Evolutionary conservation across 306 rosid genomes (phyloP).

Genomic region (Leucaena leucocephala): DNA sequence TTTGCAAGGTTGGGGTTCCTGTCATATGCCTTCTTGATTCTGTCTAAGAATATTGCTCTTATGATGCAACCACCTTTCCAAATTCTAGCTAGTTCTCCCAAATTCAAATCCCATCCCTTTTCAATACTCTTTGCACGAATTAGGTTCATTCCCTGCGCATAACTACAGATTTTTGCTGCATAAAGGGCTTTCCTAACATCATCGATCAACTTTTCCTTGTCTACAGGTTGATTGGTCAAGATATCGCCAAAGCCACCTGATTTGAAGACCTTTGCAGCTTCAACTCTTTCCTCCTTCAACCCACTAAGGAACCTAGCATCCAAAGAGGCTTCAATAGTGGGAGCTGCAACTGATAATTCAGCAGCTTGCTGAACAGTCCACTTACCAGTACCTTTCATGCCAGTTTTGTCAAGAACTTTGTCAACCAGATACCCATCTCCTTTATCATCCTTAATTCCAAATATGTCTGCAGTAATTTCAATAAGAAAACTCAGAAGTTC

Average conservation of each 20-base stretch:
- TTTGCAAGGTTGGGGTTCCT: slow-evolving; percentile 73
- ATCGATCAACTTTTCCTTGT: slow-evolving; percentile 73
- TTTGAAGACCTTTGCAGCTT: slow-evolving; percentile 77
- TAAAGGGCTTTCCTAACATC: slow-evolving; percentile 90
- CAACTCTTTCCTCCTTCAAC: slow-evolving; percentile 82
- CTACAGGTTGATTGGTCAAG: slow-evolving; percentile 57
- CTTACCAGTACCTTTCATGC: slow-evolving; percentile 96
- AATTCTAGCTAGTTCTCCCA: slow-evolving; percentile 87
- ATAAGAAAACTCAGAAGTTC: slow-evolving; percentile 88
- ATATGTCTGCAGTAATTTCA: slow-evolving; percentile 91
- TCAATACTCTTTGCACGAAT: slow-evolving; percentile 88
- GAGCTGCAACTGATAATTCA: slow-evolving; percentile 88
- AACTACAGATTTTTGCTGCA: slow-evolving; percentile 89
- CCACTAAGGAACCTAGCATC: slow-evolving; percentile 94
- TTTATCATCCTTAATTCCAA: slow-evolving; percentile 85
- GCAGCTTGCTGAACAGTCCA: slow-evolving; percentile 99
- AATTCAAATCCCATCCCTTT: slow-evolving; percentile 78
- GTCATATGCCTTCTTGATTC: slow-evolving; percentile 89
- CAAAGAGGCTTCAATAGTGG: slow-evolving; percentile 85
- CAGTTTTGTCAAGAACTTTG: slow-evolving; percentile 93
- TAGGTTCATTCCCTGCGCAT: slow-evolving; percentile 94
- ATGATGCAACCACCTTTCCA: slow-evolving; percentile 98
- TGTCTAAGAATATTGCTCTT: slow-evolving; percentile 75
- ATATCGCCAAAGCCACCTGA: slow-evolving; percentile 69
- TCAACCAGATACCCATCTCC: slow-evolving; percentile 87